Base-by-base conservation (phyloP, 2,329 filamentous ascomycete genomes). In the Triangularia verruculosa region DNA sequence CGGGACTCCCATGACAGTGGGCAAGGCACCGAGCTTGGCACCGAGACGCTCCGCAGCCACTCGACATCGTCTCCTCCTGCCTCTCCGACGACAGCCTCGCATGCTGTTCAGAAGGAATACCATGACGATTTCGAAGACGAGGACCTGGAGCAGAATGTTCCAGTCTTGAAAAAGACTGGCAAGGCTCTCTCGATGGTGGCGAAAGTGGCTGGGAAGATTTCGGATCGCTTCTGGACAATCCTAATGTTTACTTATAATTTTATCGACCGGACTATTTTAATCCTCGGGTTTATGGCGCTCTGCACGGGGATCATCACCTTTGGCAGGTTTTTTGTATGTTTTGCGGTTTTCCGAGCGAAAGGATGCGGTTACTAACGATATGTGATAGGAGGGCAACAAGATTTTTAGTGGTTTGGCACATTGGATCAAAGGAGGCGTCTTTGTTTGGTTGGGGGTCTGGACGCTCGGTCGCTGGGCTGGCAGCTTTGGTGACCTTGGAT, bases 351-450 rank as follows among this genome's bases (percentile, higher is more conserved):
- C 2, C 17, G n/a, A n/a, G 51, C 4, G 9, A 66, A 65, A 52
- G n/a, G 64, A 62, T 27, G 3, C 30, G 5, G 15, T 53, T 56
- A 59, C 66, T 66, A 64, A 70, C 64, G 17, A 9, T 32, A 20
- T 22, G n/a, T 3, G 11, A 20, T 68, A 93, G 89, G 88, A 89
- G 74, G 89, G 85, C 4, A 75, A 76, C 22, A 81, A 81, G 2
- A 80, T 97, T 63, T 96, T 94, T 80, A 93, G 88, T 69, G 92
- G 94, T 1, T 82, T 97, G 51, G 94, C 94, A 7, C 94, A 98
- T 74, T 97, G 92, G 79, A 88, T 97, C 75, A 98, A 98, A 75
- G 94, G 94, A 54, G 91, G 91, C 3, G 90, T 98, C 61, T 98
- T 98, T 80, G 92, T 97, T 78, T 95, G 92, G 88, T 91, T 96